Percentiles rank a stretch among this genome's conserved stretches.
Conservation (phyloP, 352 stramenopile genomes). For the Blastocystis hominis region DNA sequence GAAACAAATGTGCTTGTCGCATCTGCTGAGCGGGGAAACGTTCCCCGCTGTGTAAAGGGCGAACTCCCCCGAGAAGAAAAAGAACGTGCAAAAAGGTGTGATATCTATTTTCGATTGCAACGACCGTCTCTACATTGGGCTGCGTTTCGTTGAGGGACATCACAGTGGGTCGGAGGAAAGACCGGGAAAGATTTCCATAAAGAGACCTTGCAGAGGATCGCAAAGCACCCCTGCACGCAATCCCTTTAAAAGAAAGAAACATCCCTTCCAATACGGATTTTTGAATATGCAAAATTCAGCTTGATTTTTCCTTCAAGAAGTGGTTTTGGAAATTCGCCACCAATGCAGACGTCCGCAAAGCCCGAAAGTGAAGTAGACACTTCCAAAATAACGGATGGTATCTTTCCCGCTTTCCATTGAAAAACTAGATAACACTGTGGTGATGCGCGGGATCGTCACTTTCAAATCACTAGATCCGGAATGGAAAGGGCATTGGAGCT, state of each 20-base stretch:
- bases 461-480: conserved; percentile 38
- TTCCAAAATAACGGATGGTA: neutral
- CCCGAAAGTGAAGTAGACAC: neutral
- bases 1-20: conserved; percentile 46
- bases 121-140: neutral
- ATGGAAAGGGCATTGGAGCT: conserved; percentile 49
- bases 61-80: neutral
- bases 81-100: neutral
- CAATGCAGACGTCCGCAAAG: neutral
- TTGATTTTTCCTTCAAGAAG: neutral
- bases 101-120: neutral
- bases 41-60: neutral
- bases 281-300: neutral
- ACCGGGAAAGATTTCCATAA: neutral
- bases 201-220: neutral
- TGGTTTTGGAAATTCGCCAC: neutral
- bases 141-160: neutral
- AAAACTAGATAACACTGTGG: conserved; percentile 21
- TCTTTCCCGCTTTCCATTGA: neutral
- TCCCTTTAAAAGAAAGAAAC: neutral
- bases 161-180: neutral
- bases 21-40: neutral
- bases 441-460: conserved; percentile 21
- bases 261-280: neutral
- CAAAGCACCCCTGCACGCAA: neutral